Base-by-base conservation (phyloP, 306 rosid species). In the Trifolium pratense region DNA sequence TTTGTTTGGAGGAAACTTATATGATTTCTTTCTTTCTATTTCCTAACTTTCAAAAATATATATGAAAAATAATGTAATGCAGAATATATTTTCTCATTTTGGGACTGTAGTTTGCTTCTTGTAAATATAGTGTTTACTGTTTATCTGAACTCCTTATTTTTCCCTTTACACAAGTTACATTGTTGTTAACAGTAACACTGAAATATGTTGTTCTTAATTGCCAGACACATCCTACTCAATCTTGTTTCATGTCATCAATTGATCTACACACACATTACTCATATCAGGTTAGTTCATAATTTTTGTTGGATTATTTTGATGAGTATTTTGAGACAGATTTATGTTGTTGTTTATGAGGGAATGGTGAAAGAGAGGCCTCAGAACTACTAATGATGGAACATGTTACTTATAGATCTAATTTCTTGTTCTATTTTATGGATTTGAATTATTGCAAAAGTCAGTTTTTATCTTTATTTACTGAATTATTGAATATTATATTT, bases 201-300 rank as follows among this genome's bases (percentile, higher is more conserved):
- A 72, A 46, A 64, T 72, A 64, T 76, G 26, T 61, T 68, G 36
- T 81, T 81, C 63, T 78, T 45, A 63, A 46, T 79, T 77, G 78
- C 42, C 96, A 94, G 98, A 94, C 97, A 45, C 98, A 94, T 88
- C 98, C 98, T 74, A 80, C 98, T 5, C 98, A 94, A 87, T 94
- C 98, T 66, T 94, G 98, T 86, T 94, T 94, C 89, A 94, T 94
- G 98, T 94, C 98, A 0, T 94, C 98, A 1, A 88, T 94, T 85
- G 98, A 94, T 87, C 66, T 94, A 74, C 98, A 94, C 80, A 94
- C 98, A 59, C 98, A 94, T 85, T 94, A 94, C 84, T 94, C 98
- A 18, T 94, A 94, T 88, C 98, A 94, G 98, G 98, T 89, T 76
- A 55, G 85, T 74, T 75, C 68, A 10, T 34, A 11, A 36, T 62